Evolutionary conservation across 2,329 filamentous ascomycete species (phyloP), one percentile per base, ranked within the genome.

Genomic region (Claviceps paspali): DNA sequence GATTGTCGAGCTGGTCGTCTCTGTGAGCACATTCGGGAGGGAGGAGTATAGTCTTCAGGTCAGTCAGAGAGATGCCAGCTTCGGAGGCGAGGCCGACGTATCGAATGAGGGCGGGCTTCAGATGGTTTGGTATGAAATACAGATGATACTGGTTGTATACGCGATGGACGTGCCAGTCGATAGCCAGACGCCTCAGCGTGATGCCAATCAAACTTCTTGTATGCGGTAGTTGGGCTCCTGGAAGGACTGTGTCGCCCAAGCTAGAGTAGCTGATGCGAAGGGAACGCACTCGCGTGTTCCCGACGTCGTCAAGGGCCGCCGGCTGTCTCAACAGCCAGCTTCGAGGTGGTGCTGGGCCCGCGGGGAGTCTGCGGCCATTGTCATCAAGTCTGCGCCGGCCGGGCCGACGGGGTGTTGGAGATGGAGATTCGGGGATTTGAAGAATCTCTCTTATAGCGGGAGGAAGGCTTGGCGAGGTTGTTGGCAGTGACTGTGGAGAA

Each of bases 361-460:
- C 63, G 8, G 73, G 73, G 15, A 66, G 53, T 38, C 70, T 62
- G 39, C 65, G 60, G 14, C 70, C 70, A 48, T 59, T 54, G 12
- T 52, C 52, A 47, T 68, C 68, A 29, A 66, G 55, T 41, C 60
- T 53, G 35, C 50, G 47, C 37, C 64, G 60, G 40, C 50, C 50
- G 18, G 56, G 57, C 30, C 64, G 59, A 39, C 70, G 62, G 19
- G 70, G 68, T 19, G 53, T 52, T 21, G 68, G 71, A 8, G 62
- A 52, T 18, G 70, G 70, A 21, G 67, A 67, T 47, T 75, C 71
- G 41, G 71, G 71, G 39, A 76, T 63, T 47, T 72, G 66, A 36
- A 79, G 65, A 41, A 78, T 67, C 41, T 68, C 62, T 41, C 71
- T 67, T 47, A 79, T 65, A 37, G 63, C 58, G 4, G 74, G 73